Evolutionary conservation across 2,329 filamentous ascomycete species (phyloP).

Genomic region (Epichloe sibirici): DNA sequence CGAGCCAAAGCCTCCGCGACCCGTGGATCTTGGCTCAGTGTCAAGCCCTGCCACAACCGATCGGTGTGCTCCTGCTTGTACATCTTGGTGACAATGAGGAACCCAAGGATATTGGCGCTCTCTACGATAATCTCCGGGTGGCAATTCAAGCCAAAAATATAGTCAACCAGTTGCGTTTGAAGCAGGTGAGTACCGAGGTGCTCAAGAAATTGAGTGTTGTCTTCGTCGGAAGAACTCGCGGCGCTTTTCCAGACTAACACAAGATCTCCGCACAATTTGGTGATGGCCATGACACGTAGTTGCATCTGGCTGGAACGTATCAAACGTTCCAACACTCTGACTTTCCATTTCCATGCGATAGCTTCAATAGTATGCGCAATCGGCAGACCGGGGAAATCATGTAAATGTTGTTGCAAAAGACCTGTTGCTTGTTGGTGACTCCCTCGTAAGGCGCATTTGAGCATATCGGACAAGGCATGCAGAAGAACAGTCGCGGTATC

Average conservation of each 20-base stretch:
- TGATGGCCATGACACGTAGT: conserved; percentile 66
- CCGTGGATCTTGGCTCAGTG: conserved; percentile 68
- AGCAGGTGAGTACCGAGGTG: conserved; percentile 60
- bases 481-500: conserved; percentile 31
- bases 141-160: conserved; percentile 80
- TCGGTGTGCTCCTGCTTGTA: conserved; percentile 65
- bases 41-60: conserved; percentile 72
- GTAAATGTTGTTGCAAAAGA: conserved; percentile 13
- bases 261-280: conserved; percentile 59
- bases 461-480: conserved; percentile 29
- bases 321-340: conserved; percentile 56
- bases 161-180: conserved; percentile 62
- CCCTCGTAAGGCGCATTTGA: conserved; percentile 28
- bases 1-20: conserved; percentile 68
- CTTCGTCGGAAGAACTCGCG: conserved; percentile 32
- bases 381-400: conserved; percentile 24
- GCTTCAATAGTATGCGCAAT: conserved; percentile 32
- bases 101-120: conserved; percentile 74
- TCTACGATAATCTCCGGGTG: conserved; percentile 81
- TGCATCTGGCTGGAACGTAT: conserved; percentile 85
- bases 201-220: conserved; percentile 38
- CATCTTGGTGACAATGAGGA: conserved; percentile 66
- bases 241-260: conserved; percentile 51
- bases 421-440: conserved; percentile 24
- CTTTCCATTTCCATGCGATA: conserved; percentile 53